Evolutionary conservation across 495 filamentous ascomycete species (phyloP).

Genomic region (Hyphodiscus hymeniophilus): DNA sequence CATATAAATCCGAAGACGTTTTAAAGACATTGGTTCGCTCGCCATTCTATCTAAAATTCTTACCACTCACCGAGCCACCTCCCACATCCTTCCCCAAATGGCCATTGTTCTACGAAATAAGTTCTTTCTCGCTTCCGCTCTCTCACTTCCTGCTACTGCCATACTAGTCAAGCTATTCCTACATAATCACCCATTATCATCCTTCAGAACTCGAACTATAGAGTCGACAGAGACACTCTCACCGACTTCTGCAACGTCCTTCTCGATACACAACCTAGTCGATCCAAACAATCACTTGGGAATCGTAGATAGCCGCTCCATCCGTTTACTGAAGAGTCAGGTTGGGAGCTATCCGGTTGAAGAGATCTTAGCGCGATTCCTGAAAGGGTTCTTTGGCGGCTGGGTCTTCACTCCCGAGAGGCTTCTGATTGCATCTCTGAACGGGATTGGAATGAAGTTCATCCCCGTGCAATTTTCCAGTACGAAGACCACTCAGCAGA

Average conservation of each 20-base stretch:
- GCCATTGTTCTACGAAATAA: too few species aligned
- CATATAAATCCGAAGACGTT: too few species aligned
- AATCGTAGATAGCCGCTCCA: neutral
- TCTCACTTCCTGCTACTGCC: neutral
- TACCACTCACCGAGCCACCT: too few species aligned
- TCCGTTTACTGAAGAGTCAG: neutral
- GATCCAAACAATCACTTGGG: neutral
- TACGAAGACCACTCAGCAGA: too few species aligned
- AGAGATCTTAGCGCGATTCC: conserved; percentile 16
- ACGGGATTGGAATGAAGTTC: neutral
- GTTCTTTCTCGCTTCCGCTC: neutral
- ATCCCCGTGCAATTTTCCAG: neutral
- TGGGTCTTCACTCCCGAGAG: conserved; percentile 13
- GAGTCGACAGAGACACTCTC: neutral
- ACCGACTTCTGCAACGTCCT: neutral
- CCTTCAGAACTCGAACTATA: neutral
- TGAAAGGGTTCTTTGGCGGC: conserved; percentile 14
- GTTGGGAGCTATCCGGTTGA: conserved; percentile 4
- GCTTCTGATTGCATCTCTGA: neutral
- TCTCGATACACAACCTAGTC: neutral
- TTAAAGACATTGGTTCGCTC: too few species aligned
- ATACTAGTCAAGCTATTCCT: conserved; percentile 1
- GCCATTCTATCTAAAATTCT: too few species aligned
- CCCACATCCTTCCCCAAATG: too few species aligned
- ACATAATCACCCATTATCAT: neutral